phyloP scores from a whole-genome alignment of 1,139 yeast genomes.

The Trichomonascaceae sp. region DNA sequence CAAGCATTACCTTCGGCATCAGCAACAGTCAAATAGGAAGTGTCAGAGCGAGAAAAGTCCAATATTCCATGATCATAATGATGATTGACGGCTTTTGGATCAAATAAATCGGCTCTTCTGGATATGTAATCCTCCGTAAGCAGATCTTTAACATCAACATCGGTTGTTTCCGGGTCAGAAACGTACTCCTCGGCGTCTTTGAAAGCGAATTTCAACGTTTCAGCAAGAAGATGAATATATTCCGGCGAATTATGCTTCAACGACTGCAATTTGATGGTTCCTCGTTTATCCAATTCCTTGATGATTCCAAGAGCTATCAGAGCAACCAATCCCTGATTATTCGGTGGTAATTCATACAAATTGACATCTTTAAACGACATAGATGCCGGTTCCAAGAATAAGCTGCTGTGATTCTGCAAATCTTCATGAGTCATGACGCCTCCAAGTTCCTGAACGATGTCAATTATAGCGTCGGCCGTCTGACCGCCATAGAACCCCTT shows the following conservation, averaged over 20 bases:
- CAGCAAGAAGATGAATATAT: constrained; percentile 63
- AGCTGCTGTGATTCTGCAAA: constrained; percentile 48
- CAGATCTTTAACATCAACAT: constrained; percentile 37
- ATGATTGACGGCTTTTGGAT: constrained; percentile 36
- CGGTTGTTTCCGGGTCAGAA: constrained; percentile 41
- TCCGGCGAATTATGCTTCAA: constrained; percentile 64
- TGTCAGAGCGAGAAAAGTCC: constrained; percentile 61
- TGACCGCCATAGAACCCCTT: constrained; percentile 64
- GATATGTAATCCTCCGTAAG: constrained; percentile 40
- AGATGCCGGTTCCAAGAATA: constrained; percentile 56
- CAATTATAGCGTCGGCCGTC: constrained; percentile 60
- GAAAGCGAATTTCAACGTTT: constrained; percentile 66
- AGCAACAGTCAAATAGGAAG: constrained; percentile 66
- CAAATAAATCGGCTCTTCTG: constrained; percentile 46
- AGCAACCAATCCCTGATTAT: constrained; percentile 75
- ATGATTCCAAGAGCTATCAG: constrained; percentile 62
- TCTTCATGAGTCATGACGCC: constrained; percentile 56
- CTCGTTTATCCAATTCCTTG: constrained; percentile 43
- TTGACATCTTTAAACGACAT: constrained; percentile 38
- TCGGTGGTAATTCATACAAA: constrained; percentile 78
- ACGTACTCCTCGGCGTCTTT: constrained; percentile 73
- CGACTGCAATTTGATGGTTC: constrained; percentile 40
- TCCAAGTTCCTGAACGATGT: constrained; percentile 45
- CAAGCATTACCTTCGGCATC: constrained; percentile 76
- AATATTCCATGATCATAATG: constrained; percentile 52